Evolutionary conservation across 2,329 filamentous ascomycete species (phyloP), one percentile per base, ranked within the genome.

Genomic region (Clonostachys sp.): DNA sequence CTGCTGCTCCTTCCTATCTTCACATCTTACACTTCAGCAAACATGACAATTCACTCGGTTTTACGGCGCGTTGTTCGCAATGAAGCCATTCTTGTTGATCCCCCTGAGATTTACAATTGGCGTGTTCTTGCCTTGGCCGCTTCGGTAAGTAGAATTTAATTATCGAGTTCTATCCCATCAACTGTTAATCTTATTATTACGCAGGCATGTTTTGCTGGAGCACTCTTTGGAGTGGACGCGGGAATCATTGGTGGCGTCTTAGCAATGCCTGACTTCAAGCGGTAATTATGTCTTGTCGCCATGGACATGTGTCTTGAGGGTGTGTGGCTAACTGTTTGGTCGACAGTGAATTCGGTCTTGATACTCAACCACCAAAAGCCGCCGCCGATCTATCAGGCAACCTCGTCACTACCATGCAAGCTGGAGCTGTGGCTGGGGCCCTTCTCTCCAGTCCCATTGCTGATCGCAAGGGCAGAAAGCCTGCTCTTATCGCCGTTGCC

Each of bases 81-180:
- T 61, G 73, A 87, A 57, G 80, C 84, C 47, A 86, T 87, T 72
- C 80, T 74, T 60, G 67, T 71, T 45, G 84, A 88, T 59, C 84
- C 84, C 13, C 73, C 75, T 14, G 80, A 87, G 62, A 81, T 87
- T 50, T 87, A 87, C 62, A 82, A 82, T 57, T 87, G 84, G 83
- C 76, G 83, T 45, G 81, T 86, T 5, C 85, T 83, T 51, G 68
- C 79, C 45, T 67, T 87, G 48, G 82, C 84, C 18, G 80, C 75
- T 51, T 84, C 82, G 42, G 71, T 73, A 55, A 56, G 66, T 53
- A 3, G 12, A 16, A 36, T 18, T 8, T 10, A 3, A 30, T 30
- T 9, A 10, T 30, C 12, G 17, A 9, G 35, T 14, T 16, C n/a
- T 18, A 13, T 20, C 5, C 24, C 34, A 34, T n/a, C 39, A 14